phyloP scores from a whole-genome alignment of 1,284 basidiomycete species.

The Neotropicomus parvogracilis region DNA sequence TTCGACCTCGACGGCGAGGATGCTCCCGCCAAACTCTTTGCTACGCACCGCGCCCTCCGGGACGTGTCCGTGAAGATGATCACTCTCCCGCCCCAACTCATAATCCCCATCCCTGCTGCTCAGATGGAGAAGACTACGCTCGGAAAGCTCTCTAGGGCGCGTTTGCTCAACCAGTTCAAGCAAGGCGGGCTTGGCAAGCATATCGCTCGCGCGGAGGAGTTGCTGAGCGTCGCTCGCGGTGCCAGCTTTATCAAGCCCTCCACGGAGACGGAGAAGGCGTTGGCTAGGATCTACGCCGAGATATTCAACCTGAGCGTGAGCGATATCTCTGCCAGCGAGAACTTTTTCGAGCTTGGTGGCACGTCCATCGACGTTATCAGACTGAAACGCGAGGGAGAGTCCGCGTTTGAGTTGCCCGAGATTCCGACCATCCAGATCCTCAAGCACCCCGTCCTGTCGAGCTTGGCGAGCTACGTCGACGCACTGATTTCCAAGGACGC shows the following conservation, averaged over 20 bases:
- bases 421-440: conserved; percentile 43
- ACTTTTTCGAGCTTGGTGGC: conserved; percentile 35
- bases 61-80: conserved; percentile 28
- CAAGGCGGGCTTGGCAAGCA: conserved; percentile 30
- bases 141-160: conserved; percentile 32
- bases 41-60: conserved; percentile 21
- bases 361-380: conserved; percentile 33
- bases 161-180: conserved; percentile 28
- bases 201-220: conserved; percentile 29
- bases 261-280: conserved; percentile 29
- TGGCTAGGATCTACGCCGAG: conserved; percentile 28
- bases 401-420: conserved; percentile 34
- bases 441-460: conserved; percentile 37
- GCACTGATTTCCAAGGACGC: conserved; percentile 20
- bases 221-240: conserved; percentile 26
- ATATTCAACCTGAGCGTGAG: conserved; percentile 26
- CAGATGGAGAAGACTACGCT: conserved; percentile 35
- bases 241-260: conserved; percentile 23
- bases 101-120: conserved; percentile 28
- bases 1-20: conserved; percentile 23
- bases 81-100: conserved; percentile 26
- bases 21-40: conserved; percentile 17
- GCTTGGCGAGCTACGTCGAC: conserved; percentile 31
- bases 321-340: conserved; percentile 30
- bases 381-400: conserved; percentile 36